Evolutionary conservation across 306 rosid genomes (phyloP).

Genomic region (Prunus persica): DNA sequence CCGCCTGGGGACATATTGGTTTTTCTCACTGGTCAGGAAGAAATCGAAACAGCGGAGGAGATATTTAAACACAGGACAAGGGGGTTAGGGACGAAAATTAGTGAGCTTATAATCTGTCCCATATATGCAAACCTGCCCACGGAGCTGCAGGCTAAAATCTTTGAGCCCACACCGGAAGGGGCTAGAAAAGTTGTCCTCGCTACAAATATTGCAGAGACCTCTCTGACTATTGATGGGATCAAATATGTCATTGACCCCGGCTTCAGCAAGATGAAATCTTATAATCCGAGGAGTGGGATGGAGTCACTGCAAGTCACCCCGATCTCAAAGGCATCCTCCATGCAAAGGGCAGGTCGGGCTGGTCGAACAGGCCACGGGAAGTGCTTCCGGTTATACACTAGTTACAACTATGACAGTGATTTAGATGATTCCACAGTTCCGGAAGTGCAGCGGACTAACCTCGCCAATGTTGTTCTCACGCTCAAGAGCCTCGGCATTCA

Average conservation of each 20-base stretch:
- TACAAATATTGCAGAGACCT: too few species aligned
- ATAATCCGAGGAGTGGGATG: too few species aligned
- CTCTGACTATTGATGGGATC: too few species aligned
- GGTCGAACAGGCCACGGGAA: slow-evolving; percentile 97
- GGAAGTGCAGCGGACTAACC: slow-evolving; percentile 86
- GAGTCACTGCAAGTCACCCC: too few species aligned
- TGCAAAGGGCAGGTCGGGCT: slow-evolving; percentile 83
- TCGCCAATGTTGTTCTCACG: slow-evolving; percentile 78
- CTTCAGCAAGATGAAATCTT: too few species aligned
- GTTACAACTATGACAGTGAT: slow-evolving; percentile 59
- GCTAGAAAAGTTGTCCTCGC: slow-evolving; percentile 19
- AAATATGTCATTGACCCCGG: too few species aligned
- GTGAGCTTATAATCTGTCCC: slow-evolving; percentile 86
- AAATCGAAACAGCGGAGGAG: slow-evolving; percentile 74
- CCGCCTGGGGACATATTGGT: too few species aligned
- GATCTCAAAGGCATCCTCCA: not conserved
- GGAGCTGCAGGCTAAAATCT: slow-evolving; percentile 79
- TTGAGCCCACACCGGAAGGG: slow-evolving; percentile 72
- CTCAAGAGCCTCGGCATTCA: slow-evolving; percentile 88
- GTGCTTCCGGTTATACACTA: slow-evolving; percentile 82
- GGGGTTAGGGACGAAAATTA: slow-evolving; percentile 84
- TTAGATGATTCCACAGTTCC: slow-evolving; percentile 76
- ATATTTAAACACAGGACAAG: slow-evolving; percentile 71
- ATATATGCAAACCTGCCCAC: slow-evolving; percentile 91
- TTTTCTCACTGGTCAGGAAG: too few species aligned